Evolutionary conservation across 2,329 filamentous ascomycete species (phyloP).

Genomic region (Aspergillus neotritici): DNA sequence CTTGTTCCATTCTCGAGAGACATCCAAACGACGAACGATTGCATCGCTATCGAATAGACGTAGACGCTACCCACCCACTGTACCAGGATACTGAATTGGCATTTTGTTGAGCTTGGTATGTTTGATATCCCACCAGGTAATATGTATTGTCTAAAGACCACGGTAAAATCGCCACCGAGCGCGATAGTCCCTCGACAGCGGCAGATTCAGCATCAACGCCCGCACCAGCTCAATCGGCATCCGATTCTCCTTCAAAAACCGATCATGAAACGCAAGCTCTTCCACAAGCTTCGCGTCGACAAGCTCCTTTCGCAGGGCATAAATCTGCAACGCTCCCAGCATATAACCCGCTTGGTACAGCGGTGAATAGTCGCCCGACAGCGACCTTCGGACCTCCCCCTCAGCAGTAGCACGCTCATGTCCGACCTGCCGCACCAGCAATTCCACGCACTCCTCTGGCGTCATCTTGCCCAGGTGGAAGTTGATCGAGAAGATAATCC

Average conservation of each 20-base stretch:
- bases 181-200: too few relatives aligned
- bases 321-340: conserved; percentile 54
- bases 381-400: conserved; percentile 54
- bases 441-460: conserved; percentile 51
- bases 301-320: conserved; percentile 47
- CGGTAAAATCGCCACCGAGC: too few relatives aligned
- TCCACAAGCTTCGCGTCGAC: conserved; percentile 33
- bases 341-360: conserved; percentile 58
- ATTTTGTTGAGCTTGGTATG: too few relatives aligned
- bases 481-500: conserved; percentile 51
- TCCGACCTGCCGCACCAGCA: conserved; percentile 52
- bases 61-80: too few relatives aligned
- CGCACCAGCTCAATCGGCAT: conserved; percentile 27
- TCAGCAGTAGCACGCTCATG: conserved; percentile 57
- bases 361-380: conserved; percentile 53
- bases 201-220: conserved; percentile 35
- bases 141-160: too few relatives aligned
- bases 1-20: too few relatives aligned
- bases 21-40: too few relatives aligned
- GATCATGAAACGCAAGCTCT: conserved; percentile 55
- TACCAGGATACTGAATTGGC: too few relatives aligned
- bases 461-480: conserved; percentile 54
- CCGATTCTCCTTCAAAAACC: conserved; percentile 46
- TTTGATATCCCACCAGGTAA: too few relatives aligned
- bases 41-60: too few relatives aligned